phyloP scores from a whole-genome alignment of 768 basidiomycete species.

The Russula lepida region DNA sequence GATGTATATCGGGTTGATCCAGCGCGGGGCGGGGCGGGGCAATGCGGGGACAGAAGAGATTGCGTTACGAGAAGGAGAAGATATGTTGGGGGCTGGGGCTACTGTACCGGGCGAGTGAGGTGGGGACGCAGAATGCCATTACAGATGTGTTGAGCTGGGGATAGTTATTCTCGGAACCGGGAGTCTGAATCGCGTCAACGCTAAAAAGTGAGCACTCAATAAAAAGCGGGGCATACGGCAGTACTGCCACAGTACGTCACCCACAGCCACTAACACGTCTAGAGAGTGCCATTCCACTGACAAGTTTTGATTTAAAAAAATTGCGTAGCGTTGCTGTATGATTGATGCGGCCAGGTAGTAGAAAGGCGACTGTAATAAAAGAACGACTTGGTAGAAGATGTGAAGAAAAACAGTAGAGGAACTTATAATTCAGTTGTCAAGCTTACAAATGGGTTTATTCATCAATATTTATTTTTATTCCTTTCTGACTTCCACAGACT shows the following conservation, averaged over 20 bases:
- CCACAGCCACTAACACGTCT: no score
- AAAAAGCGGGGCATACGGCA: not conserved
- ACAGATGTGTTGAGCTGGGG: not conserved
- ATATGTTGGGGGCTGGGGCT: not conserved
- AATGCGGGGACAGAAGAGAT: not conserved
- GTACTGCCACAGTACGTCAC: not conserved
- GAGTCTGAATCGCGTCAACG: not conserved
- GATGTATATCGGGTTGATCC: not conserved
- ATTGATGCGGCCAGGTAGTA: no score
- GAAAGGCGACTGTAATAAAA: no score
- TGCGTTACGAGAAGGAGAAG: not conserved
- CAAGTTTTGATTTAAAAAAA: no score
- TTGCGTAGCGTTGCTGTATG: no score
- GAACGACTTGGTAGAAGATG: no score
- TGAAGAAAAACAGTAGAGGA: no score
- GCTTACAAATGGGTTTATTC: no score
- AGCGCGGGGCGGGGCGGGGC: not conserved
- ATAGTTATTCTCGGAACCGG: not conserved
- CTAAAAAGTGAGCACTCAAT: not conserved
- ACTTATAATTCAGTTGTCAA: no score
- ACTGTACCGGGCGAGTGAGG: not conserved
- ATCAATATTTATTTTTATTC: no score
- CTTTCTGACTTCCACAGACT: no score
- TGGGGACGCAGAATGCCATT: not conserved
- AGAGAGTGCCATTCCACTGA: no score